These are phyloP conservation scores for Verticillium zaregamsianum DNA, from an alignment of 2,329 filamentous ascomycete species.

Conservation along the genomic window DNA sequence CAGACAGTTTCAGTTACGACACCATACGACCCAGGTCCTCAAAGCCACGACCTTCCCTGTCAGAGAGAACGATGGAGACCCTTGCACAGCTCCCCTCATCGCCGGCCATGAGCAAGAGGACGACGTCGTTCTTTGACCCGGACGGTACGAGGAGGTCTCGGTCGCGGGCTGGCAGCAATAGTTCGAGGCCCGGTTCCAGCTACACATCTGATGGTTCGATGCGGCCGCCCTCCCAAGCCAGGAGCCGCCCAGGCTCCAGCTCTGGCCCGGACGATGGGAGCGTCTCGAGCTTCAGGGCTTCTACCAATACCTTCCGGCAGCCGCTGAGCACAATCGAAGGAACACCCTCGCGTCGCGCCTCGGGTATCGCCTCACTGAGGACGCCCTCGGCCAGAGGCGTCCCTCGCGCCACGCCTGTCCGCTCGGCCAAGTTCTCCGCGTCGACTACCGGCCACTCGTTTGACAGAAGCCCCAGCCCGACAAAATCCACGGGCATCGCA, in stretches of 20 bases:
- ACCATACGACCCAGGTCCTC: constrained; percentile 9
- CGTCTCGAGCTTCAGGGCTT: constrained; percentile 35
- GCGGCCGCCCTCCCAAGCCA: constrained; percentile 43
- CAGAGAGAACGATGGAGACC: constrained; percentile 83
- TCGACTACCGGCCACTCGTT: constrained; percentile 28
- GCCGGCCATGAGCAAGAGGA: constrained; percentile 61
- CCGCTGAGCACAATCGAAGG: constrained; percentile 38
- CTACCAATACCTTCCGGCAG: constrained; percentile 38
- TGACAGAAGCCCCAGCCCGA: constrained; percentile 32
- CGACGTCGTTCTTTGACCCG: constrained; percentile 69
- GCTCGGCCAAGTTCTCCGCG: constrained; percentile 12
- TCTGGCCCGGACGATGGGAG: constrained; percentile 40
- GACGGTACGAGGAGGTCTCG: constrained; percentile 55
- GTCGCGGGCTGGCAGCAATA: constrained; percentile 40
- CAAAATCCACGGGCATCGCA: constrained; percentile 24
- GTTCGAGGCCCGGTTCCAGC: constrained; percentile 52
- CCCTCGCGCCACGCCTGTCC: constrained; percentile 16
- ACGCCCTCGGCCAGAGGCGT: constrained; percentile 24
- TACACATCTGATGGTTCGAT: constrained; percentile 58
- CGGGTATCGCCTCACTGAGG: constrained; percentile 29
- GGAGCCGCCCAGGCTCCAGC: constrained; percentile 53
- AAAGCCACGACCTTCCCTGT: constrained; percentile 55
- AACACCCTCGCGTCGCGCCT: constrained; percentile 31
- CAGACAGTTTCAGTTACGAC: constrained; percentile 11
- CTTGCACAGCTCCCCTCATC: constrained; percentile 74